Percentiles rank a stretch among this genome's conserved stretches.
These are phyloP conservation scores for Pichia nakasei DNA, from an alignment of 805 yeast genomes.

Conservation along the genomic window DNA sequence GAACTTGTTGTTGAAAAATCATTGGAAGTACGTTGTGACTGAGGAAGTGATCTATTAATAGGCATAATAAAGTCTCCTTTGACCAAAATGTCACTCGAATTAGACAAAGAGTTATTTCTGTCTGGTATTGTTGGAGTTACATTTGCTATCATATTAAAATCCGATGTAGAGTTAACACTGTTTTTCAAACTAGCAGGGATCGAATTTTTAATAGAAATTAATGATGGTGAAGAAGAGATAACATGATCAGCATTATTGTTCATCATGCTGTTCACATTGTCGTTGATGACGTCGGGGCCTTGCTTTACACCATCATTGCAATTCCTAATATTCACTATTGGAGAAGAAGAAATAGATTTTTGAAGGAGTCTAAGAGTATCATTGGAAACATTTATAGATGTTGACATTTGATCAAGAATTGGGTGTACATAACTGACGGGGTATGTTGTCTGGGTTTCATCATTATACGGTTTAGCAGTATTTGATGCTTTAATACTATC, in stretches of 20 bases:
- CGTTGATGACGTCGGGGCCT: no score
- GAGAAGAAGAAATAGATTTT: background rate
- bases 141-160: no score
- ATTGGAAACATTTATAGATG: conserved; percentile 1
- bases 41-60: conserved; percentile 3
- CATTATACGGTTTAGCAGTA: conserved; percentile 10
- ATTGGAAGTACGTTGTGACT: conserved; percentile 14
- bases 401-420: conserved; percentile 6
- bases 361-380: no score
- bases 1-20: conserved; percentile 8
- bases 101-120: background rate
- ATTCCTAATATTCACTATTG: background rate
- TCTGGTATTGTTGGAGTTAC: background rate
- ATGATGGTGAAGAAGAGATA: background rate
- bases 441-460: background rate
- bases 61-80: background rate
- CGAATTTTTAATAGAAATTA: background rate
- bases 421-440: background rate
- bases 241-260: no score
- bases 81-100: background rate
- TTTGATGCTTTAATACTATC: conserved; percentile 11
- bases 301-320: no score
- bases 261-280: no score
- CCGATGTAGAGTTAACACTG: background rate
- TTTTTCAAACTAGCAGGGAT: no score